Percentiles rank a stretch among this genome's conserved stretches.
Conservation (phyloP, 176 grass and related monocot species). For the Triticum aestivum region DNA sequence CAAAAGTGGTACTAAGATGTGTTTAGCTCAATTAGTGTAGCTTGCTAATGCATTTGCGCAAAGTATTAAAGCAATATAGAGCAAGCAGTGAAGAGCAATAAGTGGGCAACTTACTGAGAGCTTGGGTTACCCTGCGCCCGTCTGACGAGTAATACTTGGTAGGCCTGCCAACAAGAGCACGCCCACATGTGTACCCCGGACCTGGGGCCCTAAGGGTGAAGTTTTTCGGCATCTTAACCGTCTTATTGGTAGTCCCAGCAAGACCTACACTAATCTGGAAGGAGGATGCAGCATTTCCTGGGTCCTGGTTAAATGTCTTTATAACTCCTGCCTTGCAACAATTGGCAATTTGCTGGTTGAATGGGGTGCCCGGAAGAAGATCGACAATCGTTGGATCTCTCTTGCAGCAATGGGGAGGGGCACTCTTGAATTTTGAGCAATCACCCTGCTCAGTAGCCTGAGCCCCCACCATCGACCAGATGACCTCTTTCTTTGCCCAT, state of each 20-base stretch:
- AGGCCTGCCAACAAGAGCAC: slow-evolving; percentile 53
- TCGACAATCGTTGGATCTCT: slow-evolving; percentile 63
- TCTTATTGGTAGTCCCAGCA: slow-evolving; percentile 76
- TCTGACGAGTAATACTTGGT: slow-evolving; percentile 50
- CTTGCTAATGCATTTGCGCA: slow-evolving; percentile 21
- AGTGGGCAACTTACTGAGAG: slow-evolving; percentile 66
- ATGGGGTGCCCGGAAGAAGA: slow-evolving; percentile 74
- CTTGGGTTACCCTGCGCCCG: slow-evolving; percentile 70
- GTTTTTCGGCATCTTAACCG: slow-evolving; percentile 65
- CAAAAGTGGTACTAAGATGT: not conserved
- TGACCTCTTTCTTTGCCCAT: slow-evolving; percentile 91
- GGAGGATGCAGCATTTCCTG: slow-evolving; percentile 55
- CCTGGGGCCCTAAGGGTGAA: slow-evolving; percentile 83
- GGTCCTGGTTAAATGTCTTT: slow-evolving; percentile 67
- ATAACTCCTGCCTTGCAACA: slow-evolving; percentile 81
- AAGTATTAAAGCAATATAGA: slow-evolving; percentile 15
- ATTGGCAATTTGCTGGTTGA: slow-evolving; percentile 78
- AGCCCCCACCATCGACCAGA: slow-evolving; percentile 87
- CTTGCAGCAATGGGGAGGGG: slow-evolving; percentile 66
- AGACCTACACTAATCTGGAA: slow-evolving; percentile 84
- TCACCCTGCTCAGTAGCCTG: slow-evolving; percentile 84
- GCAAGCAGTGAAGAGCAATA: slow-evolving; percentile 20
- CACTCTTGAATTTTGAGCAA: slow-evolving; percentile 72
- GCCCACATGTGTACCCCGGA: slow-evolving; percentile 77
- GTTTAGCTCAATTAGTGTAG: not conserved